Percentiles rank a stretch among this genome's conserved stretches.
Conservation (phyloP, 192 early-diverging fungal species). For the Podila epigama region DNA sequence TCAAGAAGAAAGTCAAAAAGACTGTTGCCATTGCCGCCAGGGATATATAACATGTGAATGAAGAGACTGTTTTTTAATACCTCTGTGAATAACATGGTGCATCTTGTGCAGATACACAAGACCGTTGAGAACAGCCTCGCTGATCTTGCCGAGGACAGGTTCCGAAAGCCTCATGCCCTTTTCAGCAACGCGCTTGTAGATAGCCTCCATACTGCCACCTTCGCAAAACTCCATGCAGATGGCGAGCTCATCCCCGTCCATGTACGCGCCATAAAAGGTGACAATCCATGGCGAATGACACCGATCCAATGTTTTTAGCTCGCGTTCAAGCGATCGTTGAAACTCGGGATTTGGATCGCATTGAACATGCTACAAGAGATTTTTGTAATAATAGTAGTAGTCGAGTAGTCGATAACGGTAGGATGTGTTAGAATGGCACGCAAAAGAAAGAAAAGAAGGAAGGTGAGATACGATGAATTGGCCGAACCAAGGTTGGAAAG, state of each 20-base stretch:
- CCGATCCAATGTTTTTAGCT: conserved; percentile 87
- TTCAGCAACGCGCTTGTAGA: conserved; percentile 80
- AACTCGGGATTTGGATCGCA: conserved; percentile 60
- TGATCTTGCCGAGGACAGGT: conserved; percentile 86
- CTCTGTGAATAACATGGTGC: conserved; percentile 91
- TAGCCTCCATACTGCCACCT: conserved; percentile 89
- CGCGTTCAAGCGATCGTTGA: conserved; percentile 88
- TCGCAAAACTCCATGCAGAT: conserved; percentile 99
- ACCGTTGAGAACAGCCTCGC: conserved; percentile 88
- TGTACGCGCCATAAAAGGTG: conserved; percentile 92
- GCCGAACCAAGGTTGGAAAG: not conserved
- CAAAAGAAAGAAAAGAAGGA: not conserved
- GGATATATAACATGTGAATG: not conserved
- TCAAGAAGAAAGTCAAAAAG: conserved; percentile 6
- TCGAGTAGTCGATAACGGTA: not conserved
- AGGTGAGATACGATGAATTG: not conserved
- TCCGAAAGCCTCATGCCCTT: conserved; percentile 87
- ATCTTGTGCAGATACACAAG: conserved; percentile 87
- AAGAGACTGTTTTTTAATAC: conserved; percentile 51
- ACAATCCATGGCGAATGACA: conserved; percentile 96
- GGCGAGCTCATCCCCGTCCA: conserved; percentile 82
- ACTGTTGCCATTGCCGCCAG: not conserved
- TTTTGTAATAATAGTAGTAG: not conserved
- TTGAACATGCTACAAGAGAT: conserved; percentile 32
- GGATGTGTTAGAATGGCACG: conserved; percentile 1